Base-by-base conservation (phyloP, 352 stramenopile species). In the Globisporangium sylvaticum region DNA sequence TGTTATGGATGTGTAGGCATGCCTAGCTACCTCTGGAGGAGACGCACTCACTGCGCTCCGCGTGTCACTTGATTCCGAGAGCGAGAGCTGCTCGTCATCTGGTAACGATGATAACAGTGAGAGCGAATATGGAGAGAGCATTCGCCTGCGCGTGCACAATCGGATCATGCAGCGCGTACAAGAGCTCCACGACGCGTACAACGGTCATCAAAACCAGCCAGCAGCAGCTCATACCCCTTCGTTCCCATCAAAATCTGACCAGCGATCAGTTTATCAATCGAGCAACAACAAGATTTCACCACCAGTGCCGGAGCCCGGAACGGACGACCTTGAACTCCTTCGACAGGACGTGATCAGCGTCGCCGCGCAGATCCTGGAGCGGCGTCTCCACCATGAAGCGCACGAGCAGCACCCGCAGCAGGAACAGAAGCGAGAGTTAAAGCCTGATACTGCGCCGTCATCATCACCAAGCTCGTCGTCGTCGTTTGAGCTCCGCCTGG, bases 311-410 rank as follows among this genome's bases (percentile, higher is more conserved):
- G n/a, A 25, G 2, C 14, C 18, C 46, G 32, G 15, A 29, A 8
- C 22, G 15, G 42, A n/a, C 0, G 42, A 54, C 31, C 27, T 64
- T 58, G 52, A 55, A 48, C 2, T 64, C 50, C 27, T 74, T 6
- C 70, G 70, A 12, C 52, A 65, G 5, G 73, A 79, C 31, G 73
- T 79, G 22, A 60, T 77, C 48, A 64, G 56, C 14, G 68, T 73
- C 20, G 73, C 70, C 0, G 62, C 58, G 0, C 64, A 77, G 62
- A 79, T 79, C 32, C 58, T 79, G 0, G 70, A 59, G 15, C 62
- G 59, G 10, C 69, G 67, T 48, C 24, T 79, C 15, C 55, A 22
- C 9, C 37, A 46, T 27, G 39, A 67, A 22, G 29, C 24, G n/a
- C 22, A n/a, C 10, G 25, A 64, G 3, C 24, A 62, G 3, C 56